Evolutionary conservation across 1,139 yeast genomes (phyloP).

Genomic region (Candida freyschussii): DNA sequence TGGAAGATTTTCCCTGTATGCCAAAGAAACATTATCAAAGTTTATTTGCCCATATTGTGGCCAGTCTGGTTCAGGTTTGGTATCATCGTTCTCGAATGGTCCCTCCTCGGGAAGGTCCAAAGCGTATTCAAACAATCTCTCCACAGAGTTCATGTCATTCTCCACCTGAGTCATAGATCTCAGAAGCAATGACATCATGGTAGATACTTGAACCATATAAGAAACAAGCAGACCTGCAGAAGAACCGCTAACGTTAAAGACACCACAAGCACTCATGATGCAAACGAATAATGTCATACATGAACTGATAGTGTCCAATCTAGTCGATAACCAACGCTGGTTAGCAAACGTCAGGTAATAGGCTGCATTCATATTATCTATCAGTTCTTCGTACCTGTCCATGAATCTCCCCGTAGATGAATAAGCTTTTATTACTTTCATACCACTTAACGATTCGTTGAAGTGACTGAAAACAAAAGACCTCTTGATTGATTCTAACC

Average conservation of each 20-base stretch:
- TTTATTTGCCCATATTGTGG: conserved; percentile 49
- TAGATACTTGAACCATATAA: conserved; percentile 48
- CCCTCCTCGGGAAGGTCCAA: conserved; percentile 60
- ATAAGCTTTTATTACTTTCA: conserved; percentile 61
- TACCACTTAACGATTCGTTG: conserved; percentile 65
- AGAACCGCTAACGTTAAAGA: conserved; percentile 56
- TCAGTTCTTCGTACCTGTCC: conserved; percentile 37
- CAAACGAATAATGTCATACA: conserved; percentile 42
- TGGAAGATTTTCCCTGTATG: conserved; percentile 66
- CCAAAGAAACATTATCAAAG: conserved; percentile 51
- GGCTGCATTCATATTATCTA: conserved; percentile 63
- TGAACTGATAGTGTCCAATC: conserved; percentile 49
- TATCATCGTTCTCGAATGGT: conserved; percentile 43
- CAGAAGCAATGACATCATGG: conserved; percentile 43
- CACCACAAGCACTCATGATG: conserved; percentile 57
- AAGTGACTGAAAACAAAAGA: conserved; percentile 70
- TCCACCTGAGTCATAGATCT: conserved; percentile 61
- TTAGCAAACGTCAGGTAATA: conserved; percentile 56
- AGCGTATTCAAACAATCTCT: conserved; percentile 68
- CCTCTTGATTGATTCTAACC: conserved; percentile 64
- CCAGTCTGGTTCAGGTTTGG: conserved; percentile 51
- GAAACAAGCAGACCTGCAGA: conserved; percentile 69
- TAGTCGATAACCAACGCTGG: conserved; percentile 70
- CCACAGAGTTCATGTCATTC: conserved; percentile 76
- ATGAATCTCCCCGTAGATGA: conserved; percentile 43